Base-by-base conservation (phyloP, 352 stramenopile species). In the Phytophthora fragariae region DNA sequence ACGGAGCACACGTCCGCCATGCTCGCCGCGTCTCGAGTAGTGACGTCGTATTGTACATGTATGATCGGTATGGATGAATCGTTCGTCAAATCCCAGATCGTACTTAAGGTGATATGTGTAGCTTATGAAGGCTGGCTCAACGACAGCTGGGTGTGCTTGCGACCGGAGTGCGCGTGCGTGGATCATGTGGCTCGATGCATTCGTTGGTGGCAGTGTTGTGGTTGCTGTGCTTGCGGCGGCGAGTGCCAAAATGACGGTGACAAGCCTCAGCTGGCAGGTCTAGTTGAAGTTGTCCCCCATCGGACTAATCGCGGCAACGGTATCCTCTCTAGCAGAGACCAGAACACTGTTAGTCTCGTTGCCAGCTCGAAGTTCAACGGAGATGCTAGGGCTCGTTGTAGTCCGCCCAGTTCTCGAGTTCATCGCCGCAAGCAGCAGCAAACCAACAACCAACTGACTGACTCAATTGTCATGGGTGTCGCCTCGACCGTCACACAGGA, bases 401-500 rank as follows among this genome's bases (percentile, higher is more conserved):
- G 33, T 10, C 33, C 33, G 3, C 33, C 33, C 35, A 44, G 37
- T 77, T 63, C 17, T 53, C 56, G 24, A 47, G 15, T n/a, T 61
- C n/a, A 15, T 50, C 50, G 3, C 4, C 12, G 3, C 72, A 73
- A 50, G 44, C 17, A 44, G 15, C 37, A 5, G 39, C 39, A 6
- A 6, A 50, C 5, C 5, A 10, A 7, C n/a, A 19, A 24, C 15
- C 49, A n/a, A 17, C 29, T 29, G 1, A 50, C 24, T 17, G 14
- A 50, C 27, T 44, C 15, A 44, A 44, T 11, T 41, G 56, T 9
- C 8, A 86, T 88, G 76, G 79, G 79, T 19, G 24, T 80, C 50
- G 76, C 58, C 10, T 74, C 35, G 17, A 65, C 57, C 12, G 76
- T 73, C 31, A 79, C 62, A 57, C 72, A 82, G 41, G 68, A 79